Conservation (phyloP, 2,329 filamentous ascomycete genomes). For the Monosporascus sp. region DNA sequence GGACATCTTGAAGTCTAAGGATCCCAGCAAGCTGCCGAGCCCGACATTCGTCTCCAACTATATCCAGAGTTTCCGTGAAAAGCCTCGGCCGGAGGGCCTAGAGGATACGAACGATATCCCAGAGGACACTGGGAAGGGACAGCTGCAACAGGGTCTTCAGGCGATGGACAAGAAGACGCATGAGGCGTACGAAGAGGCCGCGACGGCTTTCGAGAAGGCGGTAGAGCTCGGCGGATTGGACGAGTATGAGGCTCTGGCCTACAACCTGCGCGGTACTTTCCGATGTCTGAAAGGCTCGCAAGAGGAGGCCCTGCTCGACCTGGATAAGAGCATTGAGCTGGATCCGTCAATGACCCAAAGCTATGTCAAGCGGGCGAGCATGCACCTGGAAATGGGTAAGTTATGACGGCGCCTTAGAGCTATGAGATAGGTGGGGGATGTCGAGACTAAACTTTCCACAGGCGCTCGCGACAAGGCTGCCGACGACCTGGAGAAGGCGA, state of each 20-base stretch:
- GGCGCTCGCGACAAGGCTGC: conserved; percentile 82
- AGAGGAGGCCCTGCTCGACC: conserved; percentile 71
- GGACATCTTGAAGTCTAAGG: conserved; percentile 77
- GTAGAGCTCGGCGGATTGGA: conserved; percentile 75
- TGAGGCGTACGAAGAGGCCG: conserved; percentile 87
- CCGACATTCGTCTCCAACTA: conserved; percentile 98
- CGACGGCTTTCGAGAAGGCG: conserved; percentile 80
- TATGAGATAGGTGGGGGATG: background rate
- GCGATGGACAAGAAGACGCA: conserved; percentile 81
- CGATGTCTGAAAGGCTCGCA: conserved; percentile 88
- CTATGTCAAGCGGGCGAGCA: conserved; percentile 98
- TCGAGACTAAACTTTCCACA: conserved; percentile 26
- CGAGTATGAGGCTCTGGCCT: conserved; percentile 81
- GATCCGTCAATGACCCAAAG: conserved; percentile 87
- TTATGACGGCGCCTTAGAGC: conserved; percentile 2
- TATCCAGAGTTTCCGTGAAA: conserved; percentile 92
- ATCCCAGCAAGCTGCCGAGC: conserved; percentile 82
- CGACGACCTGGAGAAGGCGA: conserved; percentile 79
- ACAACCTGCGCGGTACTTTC: conserved; percentile 97
- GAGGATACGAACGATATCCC: conserved; percentile 75
- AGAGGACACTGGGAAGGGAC: conserved; percentile 74
- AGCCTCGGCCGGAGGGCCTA: conserved; percentile 72
- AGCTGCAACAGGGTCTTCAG: conserved; percentile 77
- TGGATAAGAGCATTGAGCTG: conserved; percentile 89
- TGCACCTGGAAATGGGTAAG: conserved; percentile 88